Evolutionary conservation across 2,329 filamentous ascomycete genomes (phyloP), one percentile per base, ranked within the genome.

Genomic region (Colletotrichum sojae): DNA sequence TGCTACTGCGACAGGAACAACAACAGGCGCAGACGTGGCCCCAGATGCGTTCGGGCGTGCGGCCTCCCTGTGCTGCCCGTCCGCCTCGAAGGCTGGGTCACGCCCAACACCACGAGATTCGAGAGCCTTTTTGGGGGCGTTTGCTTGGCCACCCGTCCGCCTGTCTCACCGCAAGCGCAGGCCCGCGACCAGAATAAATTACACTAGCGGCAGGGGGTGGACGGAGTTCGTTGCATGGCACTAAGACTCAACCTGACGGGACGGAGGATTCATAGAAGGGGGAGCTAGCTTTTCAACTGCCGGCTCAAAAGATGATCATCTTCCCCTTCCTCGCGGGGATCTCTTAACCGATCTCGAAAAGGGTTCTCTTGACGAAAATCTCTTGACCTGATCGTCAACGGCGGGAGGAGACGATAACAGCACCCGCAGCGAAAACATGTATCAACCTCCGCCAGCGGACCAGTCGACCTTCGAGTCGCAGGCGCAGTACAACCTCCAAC

Each of bases 401-500:
- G 16, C 12, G 13, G 13, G 52, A 6, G 22, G 52, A 6, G 22
- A 58, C 22, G 36, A 18, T 25, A 13, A 3, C 27, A 46, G 27
- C 39, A 3, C 5, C n/a, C 25, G 20, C 25, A 10, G 18, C 5
- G 16, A 63, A 36, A 31, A 43, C 6, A 70, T 70, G 67, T 46
- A 63, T 18, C 67, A 63, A 49, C 52, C 63, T 22, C 57, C 52
- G 22, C 55, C 65, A 9, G 40, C 67, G 4, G 64, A 73, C 9
- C 67, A 71, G 68, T 67, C 68, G 6, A 71, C 73, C 16, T 78
- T 77, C 70, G 72, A 76, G 54, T 79, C 78, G 65, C 75, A 72
- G 55, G 63, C 73, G 43, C 76, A 76, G 67, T 79, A 79, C 71
- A 77, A 74, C 60, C 63, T 73, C 27, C 77, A 79, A 70, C 68